A percentile compares a stretch with the other conserved stretches of the same genome.
phyloP scores from a whole-genome alignment of 768 basidiomycete species.

The Termitomyces titanicus region DNA sequence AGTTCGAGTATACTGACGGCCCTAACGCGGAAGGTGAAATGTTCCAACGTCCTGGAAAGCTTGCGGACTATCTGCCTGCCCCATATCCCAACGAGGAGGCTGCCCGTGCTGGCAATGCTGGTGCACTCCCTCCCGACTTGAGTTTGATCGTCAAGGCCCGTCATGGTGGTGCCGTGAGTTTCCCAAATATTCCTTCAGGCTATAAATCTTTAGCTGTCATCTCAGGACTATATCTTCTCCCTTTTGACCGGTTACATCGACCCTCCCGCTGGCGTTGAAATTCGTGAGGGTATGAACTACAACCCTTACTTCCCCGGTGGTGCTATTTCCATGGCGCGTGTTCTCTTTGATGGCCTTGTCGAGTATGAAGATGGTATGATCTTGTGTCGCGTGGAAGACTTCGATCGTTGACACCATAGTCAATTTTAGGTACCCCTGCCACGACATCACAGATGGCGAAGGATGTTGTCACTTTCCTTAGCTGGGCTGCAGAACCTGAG shows the following conservation, averaged over 20 bases:
- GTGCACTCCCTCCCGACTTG: constrained; percentile 95
- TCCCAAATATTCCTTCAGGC: background rate
- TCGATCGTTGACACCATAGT: background rate
- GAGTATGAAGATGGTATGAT: constrained; percentile 90
- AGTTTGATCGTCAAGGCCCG: constrained; percentile 97
- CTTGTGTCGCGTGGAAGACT: background rate
- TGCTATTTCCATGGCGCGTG: constrained; percentile 97
- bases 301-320: constrained; percentile 99
- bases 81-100: constrained; percentile 99
- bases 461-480: constrained; percentile 93
- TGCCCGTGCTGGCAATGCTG: constrained; percentile 88
- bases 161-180: constrained; percentile 89
- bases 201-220: background rate
- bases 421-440: constrained; percentile 76
- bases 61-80: constrained; percentile 92
- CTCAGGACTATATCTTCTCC: constrained; percentile 93
- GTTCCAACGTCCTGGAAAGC: constrained; percentile 98
- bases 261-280: constrained; percentile 90
- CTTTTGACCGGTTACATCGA: constrained; percentile 97
- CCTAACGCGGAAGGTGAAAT: constrained; percentile 94
- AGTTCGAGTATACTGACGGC: constrained; percentile 94
- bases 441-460: constrained; percentile 99
- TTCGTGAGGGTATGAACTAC: constrained; percentile 98
- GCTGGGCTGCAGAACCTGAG: constrained; percentile 98
- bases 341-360: constrained; percentile 92